Evolutionary conservation across 2,329 filamentous ascomycete genomes (phyloP).

Genomic region (Exophiala sp.): DNA sequence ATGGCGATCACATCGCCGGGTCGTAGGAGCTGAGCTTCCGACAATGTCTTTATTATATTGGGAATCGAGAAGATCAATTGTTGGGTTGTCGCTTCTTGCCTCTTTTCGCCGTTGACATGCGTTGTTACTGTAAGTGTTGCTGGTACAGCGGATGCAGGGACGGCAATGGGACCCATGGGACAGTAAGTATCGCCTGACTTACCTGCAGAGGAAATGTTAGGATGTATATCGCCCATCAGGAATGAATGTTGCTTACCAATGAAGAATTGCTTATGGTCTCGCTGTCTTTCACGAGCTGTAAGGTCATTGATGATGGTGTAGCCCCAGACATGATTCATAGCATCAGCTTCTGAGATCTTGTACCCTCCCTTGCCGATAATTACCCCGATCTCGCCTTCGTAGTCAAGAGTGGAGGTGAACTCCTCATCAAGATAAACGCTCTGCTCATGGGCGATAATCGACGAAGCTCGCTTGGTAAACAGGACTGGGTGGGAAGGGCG

Average conservation of each 20-base stretch:
- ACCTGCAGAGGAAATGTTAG: constrained; percentile 36
- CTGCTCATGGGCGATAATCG: constrained; percentile 49
- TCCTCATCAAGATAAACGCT: constrained; percentile 45
- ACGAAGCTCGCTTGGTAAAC: constrained; percentile 36
- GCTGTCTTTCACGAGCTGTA: constrained; percentile 51
- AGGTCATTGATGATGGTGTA: constrained; percentile 58
- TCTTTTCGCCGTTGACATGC: constrained; percentile 49
- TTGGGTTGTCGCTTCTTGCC: constrained; percentile 48
- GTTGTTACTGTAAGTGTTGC: constrained; percentile 42
- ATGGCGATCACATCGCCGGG: constrained; percentile 52
- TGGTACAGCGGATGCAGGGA: constrained; percentile 45
- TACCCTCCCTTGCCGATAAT: constrained; percentile 53
- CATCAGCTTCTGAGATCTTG: constrained; percentile 43
- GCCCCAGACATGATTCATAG: constrained; percentile 53
- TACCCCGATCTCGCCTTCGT: constrained; percentile 57
- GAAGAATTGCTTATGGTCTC: constrained; percentile 60
- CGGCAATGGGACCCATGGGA: constrained; percentile 55
- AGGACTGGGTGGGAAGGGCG: constrained; percentile 32
- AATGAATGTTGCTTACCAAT: constrained; percentile 30
- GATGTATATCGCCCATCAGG: no score
- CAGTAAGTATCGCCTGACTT: constrained; percentile 76
- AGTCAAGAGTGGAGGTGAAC: constrained; percentile 52
- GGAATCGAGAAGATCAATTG: constrained; percentile 52
- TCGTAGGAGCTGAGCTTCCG: constrained; percentile 48
- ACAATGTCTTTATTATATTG: constrained; percentile 48